A percentile compares a stretch with the other conserved stretches of the same genome.
Evolutionary conservation across 129 eudicot species (phyloP).

Genomic region (Saussurea involucrata): DNA sequence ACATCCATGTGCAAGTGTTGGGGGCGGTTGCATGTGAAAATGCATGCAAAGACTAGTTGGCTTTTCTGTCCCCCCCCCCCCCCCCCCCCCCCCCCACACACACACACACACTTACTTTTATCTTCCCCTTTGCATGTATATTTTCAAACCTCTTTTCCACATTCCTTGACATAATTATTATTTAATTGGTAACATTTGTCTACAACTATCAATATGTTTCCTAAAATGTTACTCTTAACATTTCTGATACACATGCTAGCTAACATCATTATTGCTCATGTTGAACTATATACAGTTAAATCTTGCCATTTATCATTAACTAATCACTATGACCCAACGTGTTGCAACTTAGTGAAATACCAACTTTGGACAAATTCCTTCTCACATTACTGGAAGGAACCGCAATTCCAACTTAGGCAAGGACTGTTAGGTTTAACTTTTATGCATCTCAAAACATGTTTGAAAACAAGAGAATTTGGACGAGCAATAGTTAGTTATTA

Average conservation of each 20-base stretch:
- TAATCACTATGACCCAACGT: too few relatives aligned
- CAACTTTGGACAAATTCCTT: too few relatives aligned
- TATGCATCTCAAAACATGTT: not conserved
- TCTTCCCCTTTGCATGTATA: not conserved
- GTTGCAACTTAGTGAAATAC: too few relatives aligned
- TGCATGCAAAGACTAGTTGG: not conserved
- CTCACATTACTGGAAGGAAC: not conserved
- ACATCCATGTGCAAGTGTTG: not conserved
- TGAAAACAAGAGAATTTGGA: not conserved
- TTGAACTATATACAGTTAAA: too few relatives aligned
- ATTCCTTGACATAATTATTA: not conserved
- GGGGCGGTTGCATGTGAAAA: not conserved
- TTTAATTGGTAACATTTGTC: not conserved
- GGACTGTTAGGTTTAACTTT: not conserved
- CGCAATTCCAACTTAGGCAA: not conserved
- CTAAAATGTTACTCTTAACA: not conserved
- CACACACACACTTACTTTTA: not conserved
- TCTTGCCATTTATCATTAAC: too few relatives aligned
- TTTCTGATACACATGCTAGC: not conserved
- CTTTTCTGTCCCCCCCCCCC: not conserved
- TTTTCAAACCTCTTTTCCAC: not conserved
- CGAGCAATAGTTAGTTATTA: not conserved
- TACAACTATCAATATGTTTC: not conserved
- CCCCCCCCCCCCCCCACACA: too few relatives aligned
- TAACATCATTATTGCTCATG: too few relatives aligned